These are phyloP conservation scores for Boletus speciosus DNA, from an alignment of 768 basidiomycete genomes.

Conservation along the genomic window DNA sequence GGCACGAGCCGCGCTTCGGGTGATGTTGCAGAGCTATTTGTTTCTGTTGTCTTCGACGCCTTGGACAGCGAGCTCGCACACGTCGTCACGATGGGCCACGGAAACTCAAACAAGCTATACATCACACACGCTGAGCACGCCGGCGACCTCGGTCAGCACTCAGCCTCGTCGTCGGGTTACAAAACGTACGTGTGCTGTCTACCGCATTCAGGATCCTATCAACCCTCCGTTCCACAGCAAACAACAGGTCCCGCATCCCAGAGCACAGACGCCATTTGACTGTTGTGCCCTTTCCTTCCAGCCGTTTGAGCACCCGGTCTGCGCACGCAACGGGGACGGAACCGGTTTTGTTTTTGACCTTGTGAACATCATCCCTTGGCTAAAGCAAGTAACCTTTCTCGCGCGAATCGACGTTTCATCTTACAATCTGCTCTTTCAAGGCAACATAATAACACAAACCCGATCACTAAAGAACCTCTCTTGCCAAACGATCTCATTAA, in stretches of 20 bases:
- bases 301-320: slow-evolving; percentile 85
- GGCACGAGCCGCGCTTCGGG: neutral
- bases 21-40: slow-evolving; percentile 1
- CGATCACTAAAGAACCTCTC: slow-evolving; percentile 71
- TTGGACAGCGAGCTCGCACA: neutral
- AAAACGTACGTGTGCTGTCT: slow-evolving; percentile 49
- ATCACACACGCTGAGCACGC: slow-evolving; percentile 88
- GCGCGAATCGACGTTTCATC: slow-evolving; percentile 4
- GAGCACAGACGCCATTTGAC: slow-evolving; percentile 75
- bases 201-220: slow-evolving; percentile 1
- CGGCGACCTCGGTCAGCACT: slow-evolving; percentile 77
- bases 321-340: slow-evolving; percentile 77
- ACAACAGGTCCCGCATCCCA: slow-evolving; percentile 61
- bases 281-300: slow-evolving; percentile 91
- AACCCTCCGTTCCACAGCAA: slow-evolving; percentile 43
- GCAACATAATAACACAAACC: slow-evolving; percentile 78
- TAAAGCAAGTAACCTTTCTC: slow-evolving; percentile 58
- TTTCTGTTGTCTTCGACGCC: slow-evolving; percentile 1
- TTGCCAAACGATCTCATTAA: slow-evolving; percentile 69
- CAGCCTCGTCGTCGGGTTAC: slow-evolving; percentile 73
- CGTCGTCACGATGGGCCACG: slow-evolving; percentile 63
- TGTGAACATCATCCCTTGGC: slow-evolving; percentile 90
- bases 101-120: slow-evolving; percentile 81
- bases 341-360: slow-evolving; percentile 84
- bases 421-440: slow-evolving; percentile 36